These are phyloP conservation scores for Trichoderma brevicompactum DNA, from an alignment of 2,329 filamentous ascomycete genomes.

Conservation along the genomic window DNA sequence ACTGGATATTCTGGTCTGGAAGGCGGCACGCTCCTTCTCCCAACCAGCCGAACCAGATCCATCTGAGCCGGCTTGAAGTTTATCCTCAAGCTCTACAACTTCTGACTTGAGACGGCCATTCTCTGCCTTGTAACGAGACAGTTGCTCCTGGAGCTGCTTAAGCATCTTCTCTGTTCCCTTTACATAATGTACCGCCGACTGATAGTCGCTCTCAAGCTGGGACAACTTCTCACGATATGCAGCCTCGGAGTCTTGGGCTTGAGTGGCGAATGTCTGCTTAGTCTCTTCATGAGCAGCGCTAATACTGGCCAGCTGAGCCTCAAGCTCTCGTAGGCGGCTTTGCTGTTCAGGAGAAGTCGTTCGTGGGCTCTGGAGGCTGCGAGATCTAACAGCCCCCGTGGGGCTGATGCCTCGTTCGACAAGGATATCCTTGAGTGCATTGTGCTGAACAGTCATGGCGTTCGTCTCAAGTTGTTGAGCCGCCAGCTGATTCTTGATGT, in stretches of 20 bases:
- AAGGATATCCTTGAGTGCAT: slow-evolving; percentile 89
- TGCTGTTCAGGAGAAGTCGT: slow-evolving; percentile 81
- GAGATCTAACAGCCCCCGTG: slow-evolving; percentile 67
- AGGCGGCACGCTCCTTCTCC: slow-evolving; percentile 71
- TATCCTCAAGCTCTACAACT: slow-evolving; percentile 69
- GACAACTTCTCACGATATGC: slow-evolving; percentile 91
- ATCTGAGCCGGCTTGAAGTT: slow-evolving; percentile 45
- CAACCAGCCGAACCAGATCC: slow-evolving; percentile 61
- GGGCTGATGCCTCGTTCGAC: slow-evolving; percentile 86
- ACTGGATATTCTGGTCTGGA: slow-evolving; percentile 70
- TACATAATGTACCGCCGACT: slow-evolving; percentile 96
- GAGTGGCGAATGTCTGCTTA: slow-evolving; percentile 74
- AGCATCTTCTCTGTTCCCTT: slow-evolving; percentile 99
- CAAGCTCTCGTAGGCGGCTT: slow-evolving; percentile 78
- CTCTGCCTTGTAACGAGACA: slow-evolving; percentile 87
- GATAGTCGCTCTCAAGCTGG: slow-evolving; percentile 95
- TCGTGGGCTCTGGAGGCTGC: slow-evolving; percentile 70
- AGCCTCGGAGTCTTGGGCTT: slow-evolving; percentile 84
- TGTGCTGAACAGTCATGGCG: slow-evolving; percentile 88
- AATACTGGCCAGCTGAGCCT: slow-evolving; percentile 80
- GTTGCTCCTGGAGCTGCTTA: slow-evolving; percentile 95
- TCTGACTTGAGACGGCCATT: slow-evolving; percentile 83
- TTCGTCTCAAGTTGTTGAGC: slow-evolving; percentile 92
- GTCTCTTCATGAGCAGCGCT: slow-evolving; percentile 84
- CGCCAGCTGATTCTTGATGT: slow-evolving; percentile 80